These are phyloP conservation scores for Erythrobasidium hasegawianum DNA, from an alignment of 1,284 basidiomycete genomes.

Conservation along the genomic window DNA sequence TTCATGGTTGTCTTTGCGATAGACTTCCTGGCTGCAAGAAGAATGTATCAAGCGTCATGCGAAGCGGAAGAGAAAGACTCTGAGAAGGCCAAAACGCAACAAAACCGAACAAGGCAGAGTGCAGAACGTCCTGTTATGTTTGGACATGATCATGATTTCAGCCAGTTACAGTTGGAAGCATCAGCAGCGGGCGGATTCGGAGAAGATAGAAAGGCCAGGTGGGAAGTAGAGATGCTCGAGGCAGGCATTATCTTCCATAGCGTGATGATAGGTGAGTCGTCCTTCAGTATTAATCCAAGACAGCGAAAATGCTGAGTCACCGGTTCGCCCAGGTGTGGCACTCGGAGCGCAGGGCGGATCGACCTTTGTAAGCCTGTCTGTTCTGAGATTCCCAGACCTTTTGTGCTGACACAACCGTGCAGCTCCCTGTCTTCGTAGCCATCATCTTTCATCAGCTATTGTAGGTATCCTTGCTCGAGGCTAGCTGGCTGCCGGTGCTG, in stretches of 20 bases:
- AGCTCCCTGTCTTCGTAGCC: slow-evolving; percentile 45
- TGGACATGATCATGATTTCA: slow-evolving; percentile 40
- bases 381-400: background rate
- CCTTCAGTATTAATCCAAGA: too few relatives aligned
- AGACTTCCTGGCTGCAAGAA: slow-evolving; percentile 48
- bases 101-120: background rate
- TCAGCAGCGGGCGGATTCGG: slow-evolving; percentile 38
- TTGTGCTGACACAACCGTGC: too few relatives aligned
- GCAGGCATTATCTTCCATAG: slow-evolving; percentile 53
- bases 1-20: slow-evolving; percentile 47
- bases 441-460: slow-evolving; percentile 48
- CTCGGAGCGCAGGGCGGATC: slow-evolving; percentile 42
- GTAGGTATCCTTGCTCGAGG: too few relatives aligned
- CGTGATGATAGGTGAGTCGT: slow-evolving; percentile 46
- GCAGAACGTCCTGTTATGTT: slow-evolving; percentile 24
- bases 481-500: too few relatives aligned
- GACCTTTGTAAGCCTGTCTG: slow-evolving; percentile 10
- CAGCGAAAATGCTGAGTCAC: too few relatives aligned
- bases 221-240: slow-evolving; percentile 51
- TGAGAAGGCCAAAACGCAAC: background rate
- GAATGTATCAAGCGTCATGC: background rate
- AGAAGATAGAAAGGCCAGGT: slow-evolving; percentile 41
- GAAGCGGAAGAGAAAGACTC: background rate
- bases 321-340: slow-evolving; percentile 48
- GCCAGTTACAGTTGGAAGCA: slow-evolving; percentile 25